phyloP scores from a whole-genome alignment of 2,329 filamentous ascomycete genomes.

The Arthrinium phaeospermum region DNA sequence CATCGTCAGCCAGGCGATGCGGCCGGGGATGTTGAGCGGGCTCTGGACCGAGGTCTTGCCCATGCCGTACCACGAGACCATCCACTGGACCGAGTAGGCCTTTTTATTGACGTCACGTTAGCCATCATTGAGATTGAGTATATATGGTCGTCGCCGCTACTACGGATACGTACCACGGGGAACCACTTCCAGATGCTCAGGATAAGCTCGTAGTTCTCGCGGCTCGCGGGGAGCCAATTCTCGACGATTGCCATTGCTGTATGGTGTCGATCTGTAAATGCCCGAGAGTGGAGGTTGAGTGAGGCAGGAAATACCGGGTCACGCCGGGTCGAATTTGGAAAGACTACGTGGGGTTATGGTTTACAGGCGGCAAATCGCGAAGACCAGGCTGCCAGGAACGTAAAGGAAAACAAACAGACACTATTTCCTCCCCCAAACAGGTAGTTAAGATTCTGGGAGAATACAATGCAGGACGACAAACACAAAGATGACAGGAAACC shows the following conservation, averaged over 20 bases:
- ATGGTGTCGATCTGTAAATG: neutral
- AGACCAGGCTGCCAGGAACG: neutral
- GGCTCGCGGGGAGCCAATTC: slow-evolving; percentile 63
- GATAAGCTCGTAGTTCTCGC: slow-evolving; percentile 58
- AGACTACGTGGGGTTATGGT: neutral
- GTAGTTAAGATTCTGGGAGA: neutral
- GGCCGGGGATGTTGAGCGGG: slow-evolving; percentile 84
- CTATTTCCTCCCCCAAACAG: neutral
- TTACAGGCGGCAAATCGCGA: neutral
- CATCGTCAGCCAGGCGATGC: slow-evolving; percentile 87
- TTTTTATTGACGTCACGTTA: slow-evolving; percentile 41
- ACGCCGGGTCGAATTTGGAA: neutral
- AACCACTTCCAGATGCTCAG: slow-evolving; percentile 13
- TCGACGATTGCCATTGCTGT: slow-evolving; percentile 53
- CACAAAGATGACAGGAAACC: neutral
- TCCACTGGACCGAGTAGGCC: slow-evolving; percentile 77
- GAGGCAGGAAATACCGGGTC: neutral
- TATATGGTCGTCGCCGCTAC: no score
- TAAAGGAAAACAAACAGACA: neutral
- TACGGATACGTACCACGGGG: neutral
- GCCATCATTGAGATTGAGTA: no score
- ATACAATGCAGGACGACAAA: neutral
- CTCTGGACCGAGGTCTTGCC: slow-evolving; percentile 86
- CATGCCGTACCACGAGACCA: slow-evolving; percentile 82
- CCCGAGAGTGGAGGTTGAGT: neutral